Conservation (phyloP, 2,329 filamentous ascomycete genomes). For the Botrytis cinerea region DNA sequence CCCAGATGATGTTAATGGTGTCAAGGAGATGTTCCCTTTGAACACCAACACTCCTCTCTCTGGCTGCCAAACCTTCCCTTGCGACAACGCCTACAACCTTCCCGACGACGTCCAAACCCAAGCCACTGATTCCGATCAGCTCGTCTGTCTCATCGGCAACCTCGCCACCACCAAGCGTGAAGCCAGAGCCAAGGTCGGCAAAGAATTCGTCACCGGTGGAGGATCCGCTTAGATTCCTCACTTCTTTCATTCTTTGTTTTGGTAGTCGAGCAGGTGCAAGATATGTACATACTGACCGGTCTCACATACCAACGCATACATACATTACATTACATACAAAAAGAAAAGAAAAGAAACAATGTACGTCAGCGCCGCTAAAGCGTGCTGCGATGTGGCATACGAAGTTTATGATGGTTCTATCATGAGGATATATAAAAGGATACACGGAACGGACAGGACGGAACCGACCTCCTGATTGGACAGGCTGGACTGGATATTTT, state of each 20-base stretch:
- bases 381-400: slow-evolving; percentile 20
- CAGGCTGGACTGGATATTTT: neutral
- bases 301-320: neutral
- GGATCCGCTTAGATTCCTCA: neutral
- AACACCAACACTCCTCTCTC: slow-evolving; percentile 46
- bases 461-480: neutral
- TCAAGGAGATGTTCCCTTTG: slow-evolving; percentile 57
- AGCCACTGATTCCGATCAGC: slow-evolving; percentile 49
- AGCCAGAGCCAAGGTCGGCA: neutral
- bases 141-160: slow-evolving; percentile 48
- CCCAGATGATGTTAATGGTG: slow-evolving; percentile 51
- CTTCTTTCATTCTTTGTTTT: neutral
- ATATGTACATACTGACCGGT: neutral
- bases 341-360: slow-evolving; percentile 8
- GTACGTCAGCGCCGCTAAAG: slow-evolving; percentile 16
- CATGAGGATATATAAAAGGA: slow-evolving; percentile 17
- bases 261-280: neutral
- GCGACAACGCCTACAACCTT: slow-evolving; percentile 55
- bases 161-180: slow-evolving; percentile 25
- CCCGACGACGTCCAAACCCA: slow-evolving; percentile 59
- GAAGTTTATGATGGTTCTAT: slow-evolving; percentile 12
- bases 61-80: slow-evolving; percentile 55
- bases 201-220: slow-evolving; percentile 1
- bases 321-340: slow-evolving; percentile 2
- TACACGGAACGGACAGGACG: neutral